Conservation (phyloP, 306 rosid species). For the Vigna radiata region DNA sequence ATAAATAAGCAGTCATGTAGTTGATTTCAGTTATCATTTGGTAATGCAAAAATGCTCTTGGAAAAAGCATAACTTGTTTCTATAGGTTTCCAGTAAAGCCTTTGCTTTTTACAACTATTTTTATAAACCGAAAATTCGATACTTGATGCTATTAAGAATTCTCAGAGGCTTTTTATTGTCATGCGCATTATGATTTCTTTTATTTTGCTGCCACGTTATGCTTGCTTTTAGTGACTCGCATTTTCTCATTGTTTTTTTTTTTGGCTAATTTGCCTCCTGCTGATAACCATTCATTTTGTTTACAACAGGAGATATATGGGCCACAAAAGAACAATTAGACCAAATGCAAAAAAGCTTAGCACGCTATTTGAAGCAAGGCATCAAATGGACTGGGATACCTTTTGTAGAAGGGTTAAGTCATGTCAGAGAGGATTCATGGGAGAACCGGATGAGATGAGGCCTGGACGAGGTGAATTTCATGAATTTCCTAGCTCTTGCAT, state of each 20-base stretch:
- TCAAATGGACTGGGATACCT: conserved; percentile 81
- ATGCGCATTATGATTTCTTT: neutral
- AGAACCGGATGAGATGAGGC: conserved; percentile 90
- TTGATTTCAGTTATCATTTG: conserved; percentile 19
- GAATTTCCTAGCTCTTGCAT: conserved; percentile 83
- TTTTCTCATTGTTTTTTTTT: neutral
- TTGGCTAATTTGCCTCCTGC: conserved; percentile 10
- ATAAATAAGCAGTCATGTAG: neutral
- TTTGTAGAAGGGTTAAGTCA: conserved; percentile 72
- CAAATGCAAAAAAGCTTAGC: conserved; percentile 95
- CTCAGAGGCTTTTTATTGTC: conserved; percentile 29
- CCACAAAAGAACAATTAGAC: conserved; percentile 95
- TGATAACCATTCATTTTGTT: conserved; percentile 34
- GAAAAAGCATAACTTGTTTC: conserved; percentile 35
- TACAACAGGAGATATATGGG: conserved; percentile 90
- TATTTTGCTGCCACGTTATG: neutral
- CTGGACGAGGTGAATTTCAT: conserved; percentile 89
- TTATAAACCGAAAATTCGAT: conserved; percentile 16
- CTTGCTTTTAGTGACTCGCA: neutral
- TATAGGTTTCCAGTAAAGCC: conserved; percentile 23
- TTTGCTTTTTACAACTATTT: conserved; percentile 5
- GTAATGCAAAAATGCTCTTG: conserved; percentile 7
- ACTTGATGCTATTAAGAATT: conserved; percentile 27
- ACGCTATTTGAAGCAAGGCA: conserved; percentile 72
- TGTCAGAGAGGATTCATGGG: conserved; percentile 95